Percentiles rank a stretch among this genome's conserved stretches.
Conservation (phyloP, 306 rosid species). For the Oxytropis ochrocephala region DNA sequence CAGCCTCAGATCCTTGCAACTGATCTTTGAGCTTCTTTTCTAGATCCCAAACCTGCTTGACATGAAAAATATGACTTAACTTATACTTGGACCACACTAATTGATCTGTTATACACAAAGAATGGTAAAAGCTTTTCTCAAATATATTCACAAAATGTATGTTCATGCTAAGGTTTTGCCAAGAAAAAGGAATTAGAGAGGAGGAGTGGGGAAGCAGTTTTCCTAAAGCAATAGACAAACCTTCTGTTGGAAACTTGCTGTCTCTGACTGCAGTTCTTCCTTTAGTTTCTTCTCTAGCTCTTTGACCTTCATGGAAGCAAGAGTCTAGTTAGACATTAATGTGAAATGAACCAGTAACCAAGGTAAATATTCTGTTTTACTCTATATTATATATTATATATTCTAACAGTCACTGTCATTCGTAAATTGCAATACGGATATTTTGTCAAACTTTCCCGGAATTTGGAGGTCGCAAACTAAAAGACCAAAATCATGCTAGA, state of each 20-base stretch:
- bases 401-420: neutral
- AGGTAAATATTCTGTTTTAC: neutral
- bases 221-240: conserved; percentile 32
- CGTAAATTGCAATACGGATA: neutral
- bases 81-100: neutral
- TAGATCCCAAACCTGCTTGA: conserved; percentile 63
- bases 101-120: neutral
- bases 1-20: conserved; percentile 52
- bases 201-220: neutral
- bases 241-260: conserved; percentile 54
- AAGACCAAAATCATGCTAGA: conserved; percentile 5
- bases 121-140: neutral
- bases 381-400: neutral
- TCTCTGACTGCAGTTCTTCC: conserved; percentile 56
- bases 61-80: neutral
- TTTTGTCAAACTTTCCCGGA: neutral
- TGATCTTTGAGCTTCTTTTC: conserved; percentile 60
- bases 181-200: neutral
- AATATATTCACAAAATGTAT: neutral
- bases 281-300: conserved; percentile 62
- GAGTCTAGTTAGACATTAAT: conserved; percentile 5
- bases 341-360: neutral
- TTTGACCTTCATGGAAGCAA: conserved; percentile 48
- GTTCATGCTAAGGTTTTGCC: neutral
- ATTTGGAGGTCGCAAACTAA: neutral